Conservation (phyloP, 257 asterid genomes). For the Primulina tabacum region DNA sequence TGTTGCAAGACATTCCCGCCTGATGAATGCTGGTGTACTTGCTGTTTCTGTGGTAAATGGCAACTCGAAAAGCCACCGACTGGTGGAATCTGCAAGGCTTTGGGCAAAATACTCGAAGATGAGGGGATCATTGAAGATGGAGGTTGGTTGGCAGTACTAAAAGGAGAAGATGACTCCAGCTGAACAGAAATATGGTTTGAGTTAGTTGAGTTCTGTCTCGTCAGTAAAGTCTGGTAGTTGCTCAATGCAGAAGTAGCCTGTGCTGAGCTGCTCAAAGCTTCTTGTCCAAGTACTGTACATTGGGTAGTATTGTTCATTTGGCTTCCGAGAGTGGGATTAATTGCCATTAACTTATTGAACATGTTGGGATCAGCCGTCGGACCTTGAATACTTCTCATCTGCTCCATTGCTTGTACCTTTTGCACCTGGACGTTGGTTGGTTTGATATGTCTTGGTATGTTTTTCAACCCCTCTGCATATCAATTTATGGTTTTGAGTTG, state of each 20-base stretch:
- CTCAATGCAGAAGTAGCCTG: slow-evolving; percentile 66
- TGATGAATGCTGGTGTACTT: neutral
- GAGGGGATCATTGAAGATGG: slow-evolving; percentile 42
- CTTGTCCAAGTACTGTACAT: slow-evolving; percentile 47
- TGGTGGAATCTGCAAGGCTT: slow-evolving; percentile 39
- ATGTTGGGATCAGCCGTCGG: slow-evolving; percentile 40
- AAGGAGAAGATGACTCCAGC: slow-evolving; percentile 60
- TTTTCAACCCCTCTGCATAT: slow-evolving; percentile 82
- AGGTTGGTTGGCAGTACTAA: slow-evolving; percentile 39
- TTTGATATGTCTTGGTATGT: slow-evolving; percentile 49
- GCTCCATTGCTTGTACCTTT: slow-evolving; percentile 53
- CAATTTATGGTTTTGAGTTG: neutral
- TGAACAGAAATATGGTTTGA: slow-evolving; percentile 40
- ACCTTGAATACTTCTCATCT: slow-evolving; percentile 49
- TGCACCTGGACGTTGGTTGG: slow-evolving; percentile 42
- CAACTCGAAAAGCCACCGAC: slow-evolving; percentile 36
- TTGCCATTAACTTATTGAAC: slow-evolving; percentile 53
- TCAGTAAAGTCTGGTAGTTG: slow-evolving; percentile 67
- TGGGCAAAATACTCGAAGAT: slow-evolving; percentile 34
- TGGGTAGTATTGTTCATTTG: slow-evolving; percentile 48
- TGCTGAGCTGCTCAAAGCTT: slow-evolving; percentile 59
- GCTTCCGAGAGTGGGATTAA: slow-evolving; percentile 51
- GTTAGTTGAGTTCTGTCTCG: slow-evolving; percentile 75
- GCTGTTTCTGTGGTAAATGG: slow-evolving; percentile 28
- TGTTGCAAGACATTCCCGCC: slow-evolving; percentile 37